Evolutionary conservation across 345 rosid species (phyloP).

Genomic region (Populus davidiana): DNA sequence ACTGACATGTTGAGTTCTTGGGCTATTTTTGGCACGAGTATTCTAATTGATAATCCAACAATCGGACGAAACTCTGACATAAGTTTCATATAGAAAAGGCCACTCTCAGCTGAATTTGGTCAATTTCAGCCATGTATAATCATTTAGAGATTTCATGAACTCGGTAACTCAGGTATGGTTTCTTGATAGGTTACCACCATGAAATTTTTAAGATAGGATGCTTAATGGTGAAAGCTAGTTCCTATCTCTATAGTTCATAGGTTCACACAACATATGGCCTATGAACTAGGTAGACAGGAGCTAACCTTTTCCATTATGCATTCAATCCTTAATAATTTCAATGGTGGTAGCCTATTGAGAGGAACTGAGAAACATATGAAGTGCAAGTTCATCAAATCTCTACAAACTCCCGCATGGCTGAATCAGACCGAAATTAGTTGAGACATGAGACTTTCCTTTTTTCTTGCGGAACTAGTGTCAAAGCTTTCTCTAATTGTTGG

Average conservation of each 20-base stretch:
- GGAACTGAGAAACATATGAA: neutral
- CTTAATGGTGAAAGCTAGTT: neutral
- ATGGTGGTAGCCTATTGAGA: neutral
- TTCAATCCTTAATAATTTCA: neutral
- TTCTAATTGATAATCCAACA: constrained; percentile 49
- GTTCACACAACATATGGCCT: neutral
- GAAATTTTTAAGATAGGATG: neutral
- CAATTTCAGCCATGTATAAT: neutral
- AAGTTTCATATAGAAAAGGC: constrained; percentile 45
- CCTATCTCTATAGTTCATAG: neutral
- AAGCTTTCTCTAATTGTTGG: neutral
- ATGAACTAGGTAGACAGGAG: neutral
- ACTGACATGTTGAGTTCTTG: neutral
- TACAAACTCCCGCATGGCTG: neutral
- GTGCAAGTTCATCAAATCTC: neutral
- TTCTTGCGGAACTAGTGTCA: neutral
- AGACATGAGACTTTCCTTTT: neutral
- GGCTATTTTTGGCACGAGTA: constrained; percentile 42
- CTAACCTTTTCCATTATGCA: neutral
- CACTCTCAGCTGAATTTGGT: neutral
- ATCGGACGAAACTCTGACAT: constrained; percentile 44
- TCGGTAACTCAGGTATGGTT: neutral
- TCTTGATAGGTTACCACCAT: neutral
- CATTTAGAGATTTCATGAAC: neutral
- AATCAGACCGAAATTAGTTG: neutral